Conservation (phyloP, 192 early-diverging fungal species). For the Coemansia sp. region DNA sequence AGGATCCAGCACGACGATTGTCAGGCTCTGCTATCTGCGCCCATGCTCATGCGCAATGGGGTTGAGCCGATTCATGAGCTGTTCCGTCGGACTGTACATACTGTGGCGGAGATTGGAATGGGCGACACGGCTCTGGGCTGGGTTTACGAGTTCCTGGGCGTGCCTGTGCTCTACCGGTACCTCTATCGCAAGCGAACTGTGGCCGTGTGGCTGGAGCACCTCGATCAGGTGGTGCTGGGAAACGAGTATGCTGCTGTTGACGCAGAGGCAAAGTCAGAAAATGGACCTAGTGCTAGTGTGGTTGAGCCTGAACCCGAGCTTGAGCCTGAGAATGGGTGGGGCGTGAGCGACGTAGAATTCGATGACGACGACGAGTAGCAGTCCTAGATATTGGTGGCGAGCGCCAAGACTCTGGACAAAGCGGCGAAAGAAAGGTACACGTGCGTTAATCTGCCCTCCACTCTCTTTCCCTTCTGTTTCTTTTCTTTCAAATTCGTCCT, state of each 20-base stretch:
- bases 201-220: conserved; percentile 19
- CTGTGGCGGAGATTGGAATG: conserved; percentile 16
- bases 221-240: conserved; percentile 22
- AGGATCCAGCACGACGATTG: neutral
- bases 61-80: conserved; percentile 15
- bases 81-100: conserved; percentile 17
- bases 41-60: neutral
- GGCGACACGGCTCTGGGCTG: conserved; percentile 16
- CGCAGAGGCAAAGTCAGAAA: neutral
- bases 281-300: neutral
- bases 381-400: neutral
- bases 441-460: neutral
- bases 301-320: neutral
- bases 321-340: neutral
- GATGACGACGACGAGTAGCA: neutral
- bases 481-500: neutral
- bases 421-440: neutral
- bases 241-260: neutral
- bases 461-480: conserved; percentile 5
- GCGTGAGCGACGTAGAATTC: neutral
- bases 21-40: neutral
- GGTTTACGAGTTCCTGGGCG: conserved; percentile 26
- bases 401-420: conserved; percentile 1
- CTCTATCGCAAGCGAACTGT: neutral
- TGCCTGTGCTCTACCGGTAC: conserved; percentile 12